Base-by-base conservation (phyloP, 345 rosid genomes). In the Acer negundo region DNA sequence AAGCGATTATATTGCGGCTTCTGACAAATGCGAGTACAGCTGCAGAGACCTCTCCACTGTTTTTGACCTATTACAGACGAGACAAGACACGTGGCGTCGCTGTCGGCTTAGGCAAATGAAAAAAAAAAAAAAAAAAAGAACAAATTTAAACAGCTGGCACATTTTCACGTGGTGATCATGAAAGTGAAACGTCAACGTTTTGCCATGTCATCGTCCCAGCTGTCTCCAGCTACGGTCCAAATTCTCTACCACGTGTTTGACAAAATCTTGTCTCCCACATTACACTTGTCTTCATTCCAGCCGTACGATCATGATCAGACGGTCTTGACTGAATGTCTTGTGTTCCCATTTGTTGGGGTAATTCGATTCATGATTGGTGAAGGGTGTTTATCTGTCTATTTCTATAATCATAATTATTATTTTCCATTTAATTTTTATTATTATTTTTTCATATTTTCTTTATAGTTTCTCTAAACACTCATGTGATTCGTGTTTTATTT, bases 131-230 rank as follows among this genome's bases (percentile, higher is more conserved):
- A 28, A 28, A 35, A 19, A 20, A 13, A 68, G 20, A 53, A 44
- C 13, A 2, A 16, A 20, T 8, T 10, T 8, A 22, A n/a, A 64
- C 51, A 66, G n/a, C 56, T 22, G 53, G 42, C 78, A 28, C 68
- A 59, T 46, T 78, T 82, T 35, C 85, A 83, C 85, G 76, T 83
- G 86, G 69, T 44, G 53, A 7, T 61, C 11, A 20, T 26, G 24
- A 10, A 10, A 31, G 28, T 16, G 67, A 74, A 44, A 73, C 78
- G 81, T 63, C 76, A 70, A 74, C 74, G 63, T 77, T 81, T 69
- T 53, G 42, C 65, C 82, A 70, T 61, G 61, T 80, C 72, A 7
- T 8, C 22, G 0, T 19, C 2, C 63, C 71, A 75, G 35, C 70
- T 75, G 63, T 75, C 20, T 49, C 64, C 63, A 51, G 51, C 71